A percentile compares a stretch with the other conserved stretches of the same genome.
Evolutionary conservation across 2,329 filamentous ascomycete genomes (phyloP).

Genomic region (Ophiostoma ulmi): DNA sequence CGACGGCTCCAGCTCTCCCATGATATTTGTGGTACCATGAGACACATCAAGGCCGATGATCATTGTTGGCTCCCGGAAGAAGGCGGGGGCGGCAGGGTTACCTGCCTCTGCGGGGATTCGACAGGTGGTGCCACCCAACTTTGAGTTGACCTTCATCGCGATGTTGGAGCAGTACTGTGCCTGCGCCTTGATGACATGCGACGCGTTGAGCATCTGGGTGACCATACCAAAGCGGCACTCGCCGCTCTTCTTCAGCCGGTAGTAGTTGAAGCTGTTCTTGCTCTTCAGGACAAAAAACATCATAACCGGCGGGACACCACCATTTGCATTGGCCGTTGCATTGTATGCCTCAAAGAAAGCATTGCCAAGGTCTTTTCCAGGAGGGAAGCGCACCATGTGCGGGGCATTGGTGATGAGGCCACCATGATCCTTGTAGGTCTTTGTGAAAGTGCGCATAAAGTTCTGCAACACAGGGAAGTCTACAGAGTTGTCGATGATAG

Average conservation of each 20-base stretch:
- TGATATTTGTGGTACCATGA: slow-evolving; percentile 58
- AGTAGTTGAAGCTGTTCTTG: slow-evolving; percentile 68
- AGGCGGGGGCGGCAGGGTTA: slow-evolving; percentile 28
- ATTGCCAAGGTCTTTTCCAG: slow-evolving; percentile 33
- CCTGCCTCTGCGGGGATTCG: slow-evolving; percentile 37
- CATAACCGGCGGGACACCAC: slow-evolving; percentile 61
- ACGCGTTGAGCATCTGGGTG: slow-evolving; percentile 72
- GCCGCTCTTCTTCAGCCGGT: slow-evolving; percentile 80
- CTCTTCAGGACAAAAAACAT: slow-evolving; percentile 72
- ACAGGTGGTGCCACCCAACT: slow-evolving; percentile 78
- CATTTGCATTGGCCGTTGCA: slow-evolving; percentile 46
- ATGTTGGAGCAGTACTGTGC: slow-evolving; percentile 91
- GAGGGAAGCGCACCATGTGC: slow-evolving; percentile 30
- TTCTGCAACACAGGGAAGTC: slow-evolving; percentile 51
- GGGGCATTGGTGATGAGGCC: slow-evolving; percentile 42
- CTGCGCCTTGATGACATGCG: slow-evolving; percentile 63
- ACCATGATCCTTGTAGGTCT: slow-evolving; percentile 47
- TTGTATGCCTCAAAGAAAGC: slow-evolving; percentile 54
- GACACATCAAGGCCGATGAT: slow-evolving; percentile 90
- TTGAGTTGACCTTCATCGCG: slow-evolving; percentile 93
- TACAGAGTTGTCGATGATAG: slow-evolving; percentile 56
- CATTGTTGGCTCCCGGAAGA: slow-evolving; percentile 59
- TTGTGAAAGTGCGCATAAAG: slow-evolving; percentile 49
- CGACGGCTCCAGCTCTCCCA: slow-evolving; percentile 60
- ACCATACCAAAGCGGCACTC: slow-evolving; percentile 81